Evolutionary conservation across 2,329 filamentous ascomycete genomes (phyloP).

Genomic region (Alternaria brassicae): DNA sequence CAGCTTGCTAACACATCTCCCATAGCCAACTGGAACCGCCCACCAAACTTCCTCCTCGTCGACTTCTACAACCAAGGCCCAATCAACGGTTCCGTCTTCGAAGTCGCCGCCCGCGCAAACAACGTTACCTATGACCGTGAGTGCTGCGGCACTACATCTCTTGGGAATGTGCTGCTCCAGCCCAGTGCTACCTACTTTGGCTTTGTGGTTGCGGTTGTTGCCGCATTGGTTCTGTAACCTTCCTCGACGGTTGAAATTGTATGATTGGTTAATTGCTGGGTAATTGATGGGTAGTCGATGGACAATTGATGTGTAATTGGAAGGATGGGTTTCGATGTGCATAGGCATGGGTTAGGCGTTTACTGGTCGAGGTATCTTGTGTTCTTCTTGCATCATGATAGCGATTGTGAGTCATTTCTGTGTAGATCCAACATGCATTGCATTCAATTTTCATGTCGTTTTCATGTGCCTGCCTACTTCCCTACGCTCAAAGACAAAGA

Average conservation of each 20-base stretch:
- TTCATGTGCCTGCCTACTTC: no score
- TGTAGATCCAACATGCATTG: not conserved
- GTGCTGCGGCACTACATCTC: constrained; percentile 61
- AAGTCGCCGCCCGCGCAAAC: constrained; percentile 62
- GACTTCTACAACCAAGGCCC: constrained; percentile 51
- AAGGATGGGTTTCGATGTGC: not conserved
- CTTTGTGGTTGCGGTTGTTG: constrained; percentile 27
- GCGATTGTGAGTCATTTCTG: not conserved
- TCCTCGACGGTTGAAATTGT: not conserved
- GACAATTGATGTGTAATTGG: not conserved
- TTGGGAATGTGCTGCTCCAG: constrained; percentile 14
- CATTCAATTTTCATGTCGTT: not conserved
- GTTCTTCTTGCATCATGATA: constrained; percentile 3
- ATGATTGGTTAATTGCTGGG: not conserved
- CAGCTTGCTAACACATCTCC: not conserved
- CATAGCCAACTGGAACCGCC: constrained; percentile 44
- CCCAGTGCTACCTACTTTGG: constrained; percentile 28
- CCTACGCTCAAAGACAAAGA: no score
- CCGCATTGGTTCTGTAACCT: constrained; percentile 27
- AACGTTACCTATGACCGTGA: constrained; percentile 70
- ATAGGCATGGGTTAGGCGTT: not conserved
- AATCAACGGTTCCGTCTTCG: constrained; percentile 50
- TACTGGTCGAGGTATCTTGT: not conserved
- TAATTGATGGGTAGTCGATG: no score
- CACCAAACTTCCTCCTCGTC: constrained; percentile 52